Percentiles rank a stretch among this genome's conserved stretches.
These are phyloP conservation scores for Ophiostoma piceae DNA, from an alignment of 2,329 filamentous ascomycete species.

Conservation along the genomic window DNA sequence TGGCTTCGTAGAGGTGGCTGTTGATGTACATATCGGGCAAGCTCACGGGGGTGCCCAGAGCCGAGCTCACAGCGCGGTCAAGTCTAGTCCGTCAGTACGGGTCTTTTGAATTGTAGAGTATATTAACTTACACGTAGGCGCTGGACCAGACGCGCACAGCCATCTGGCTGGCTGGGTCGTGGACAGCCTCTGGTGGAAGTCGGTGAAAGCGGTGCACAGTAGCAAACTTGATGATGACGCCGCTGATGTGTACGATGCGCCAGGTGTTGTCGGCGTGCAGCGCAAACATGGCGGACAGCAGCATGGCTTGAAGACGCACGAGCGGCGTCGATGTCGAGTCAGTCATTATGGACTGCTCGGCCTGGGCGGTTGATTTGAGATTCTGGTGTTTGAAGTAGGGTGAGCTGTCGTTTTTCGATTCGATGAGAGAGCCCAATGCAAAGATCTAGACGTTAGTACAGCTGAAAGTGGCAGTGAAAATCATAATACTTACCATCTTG, in stretches of 20 bases:
- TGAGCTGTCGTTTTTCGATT: conserved; percentile 19
- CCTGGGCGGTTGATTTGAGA: conserved; percentile 23
- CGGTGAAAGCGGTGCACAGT: conserved; percentile 22
- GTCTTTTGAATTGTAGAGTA: too few species aligned
- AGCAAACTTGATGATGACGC: conserved; percentile 22
- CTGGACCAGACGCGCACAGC: conserved; percentile 21
- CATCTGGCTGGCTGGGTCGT: conserved; percentile 14
- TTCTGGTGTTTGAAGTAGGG: conserved; percentile 21
- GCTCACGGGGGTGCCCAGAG: conserved; percentile 21
- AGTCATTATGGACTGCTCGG: conserved; percentile 23
- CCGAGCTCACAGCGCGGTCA: conserved; percentile 17
- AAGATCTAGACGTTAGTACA: conserved; percentile 17
- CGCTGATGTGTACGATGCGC: conserved; percentile 23
- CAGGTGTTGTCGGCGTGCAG: conserved; percentile 24
- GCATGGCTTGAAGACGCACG: conserved; percentile 22
- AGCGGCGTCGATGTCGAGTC: conserved; percentile 21
- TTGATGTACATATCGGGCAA: conserved; percentile 23
- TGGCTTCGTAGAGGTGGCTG: conserved; percentile 18
- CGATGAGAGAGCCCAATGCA: conserved; percentile 20
- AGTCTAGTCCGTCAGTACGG: not conserved
- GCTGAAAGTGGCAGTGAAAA: not conserved
- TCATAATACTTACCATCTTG: conserved; percentile 18
- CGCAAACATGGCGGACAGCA: conserved; percentile 24
- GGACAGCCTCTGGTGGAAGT: not conserved
- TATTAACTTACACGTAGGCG: conserved; percentile 17